A percentile compares a stretch with the other conserved stretches of the same genome.
Evolutionary conservation across 2,329 filamentous ascomycete genomes (phyloP).

Genomic region (Cladophialophora immunda): DNA sequence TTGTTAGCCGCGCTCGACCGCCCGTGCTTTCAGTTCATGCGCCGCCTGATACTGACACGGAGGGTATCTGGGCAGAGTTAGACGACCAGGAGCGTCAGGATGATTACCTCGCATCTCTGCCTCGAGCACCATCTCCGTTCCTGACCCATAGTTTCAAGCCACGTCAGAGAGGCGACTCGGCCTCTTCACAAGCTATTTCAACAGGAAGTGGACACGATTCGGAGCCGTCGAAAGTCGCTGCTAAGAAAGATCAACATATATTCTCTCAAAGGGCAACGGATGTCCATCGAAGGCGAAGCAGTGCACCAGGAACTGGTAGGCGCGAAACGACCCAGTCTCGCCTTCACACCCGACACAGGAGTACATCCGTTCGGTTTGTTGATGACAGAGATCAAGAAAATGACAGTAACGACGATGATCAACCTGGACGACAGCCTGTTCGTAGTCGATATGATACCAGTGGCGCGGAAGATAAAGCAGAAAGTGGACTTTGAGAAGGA

Average conservation of each 20-base stretch:
- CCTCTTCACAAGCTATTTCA: conserved; percentile 34
- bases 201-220: conserved; percentile 28
- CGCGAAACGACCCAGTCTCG: conserved; percentile 3
- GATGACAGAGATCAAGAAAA: conserved; percentile 8
- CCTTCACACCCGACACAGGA: conserved; percentile 15
- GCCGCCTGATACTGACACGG: conserved; percentile 61
- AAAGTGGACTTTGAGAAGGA: conserved; percentile 12
- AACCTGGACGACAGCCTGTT: conserved; percentile 14
- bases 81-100: conserved; percentile 70
- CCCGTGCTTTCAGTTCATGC: conserved; percentile 45
- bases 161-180: conserved; percentile 34
- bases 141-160: conserved; percentile 29
- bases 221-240: conserved; percentile 9
- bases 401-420: conserved; percentile 5
- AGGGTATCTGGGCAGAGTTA: conserved; percentile 87
- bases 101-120: conserved; percentile 48
- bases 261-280: background rate
- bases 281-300: conserved; percentile 23
- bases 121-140: conserved; percentile 37
- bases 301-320: conserved; percentile 9
- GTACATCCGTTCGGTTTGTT: conserved; percentile 33
- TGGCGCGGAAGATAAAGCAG: conserved; percentile 8
- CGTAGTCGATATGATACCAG: conserved; percentile 31
- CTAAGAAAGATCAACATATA: background rate
- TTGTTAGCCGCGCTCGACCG: conserved; percentile 23